Percentiles rank a stretch among this genome's conserved stretches.
phyloP scores from a whole-genome alignment of 352 stramenopile species.

The Pythium oligandrum region DNA sequence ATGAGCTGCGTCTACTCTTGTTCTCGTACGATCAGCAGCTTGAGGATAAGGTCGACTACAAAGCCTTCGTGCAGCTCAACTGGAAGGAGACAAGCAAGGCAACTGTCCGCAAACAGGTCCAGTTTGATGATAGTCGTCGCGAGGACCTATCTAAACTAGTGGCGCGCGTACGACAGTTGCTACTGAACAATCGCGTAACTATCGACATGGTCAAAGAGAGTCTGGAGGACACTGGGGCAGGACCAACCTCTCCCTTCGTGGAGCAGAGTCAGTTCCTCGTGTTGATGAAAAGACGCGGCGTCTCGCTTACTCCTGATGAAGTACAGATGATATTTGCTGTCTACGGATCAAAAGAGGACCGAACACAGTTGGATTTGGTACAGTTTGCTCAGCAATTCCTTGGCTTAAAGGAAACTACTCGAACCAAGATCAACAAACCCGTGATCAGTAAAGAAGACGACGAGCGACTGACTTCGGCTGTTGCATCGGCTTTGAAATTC shows the following conservation, averaged over 20 bases:
- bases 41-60: conserved; percentile 44
- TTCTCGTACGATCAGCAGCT: conserved; percentile 51
- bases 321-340: conserved; percentile 20
- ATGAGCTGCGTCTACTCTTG: conserved; percentile 49
- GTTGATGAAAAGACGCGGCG: conserved; percentile 25
- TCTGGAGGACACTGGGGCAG: conserved; percentile 3
- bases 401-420: neutral
- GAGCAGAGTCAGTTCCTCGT: conserved; percentile 23
- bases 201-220: conserved; percentile 14
- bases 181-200: conserved; percentile 8
- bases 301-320: conserved; percentile 19
- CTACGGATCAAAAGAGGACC: conserved; percentile 17
- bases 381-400: conserved; percentile 20
- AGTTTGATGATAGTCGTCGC: conserved; percentile 4
- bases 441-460: conserved; percentile 25
- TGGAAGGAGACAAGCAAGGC: conserved; percentile 32
- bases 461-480: conserved; percentile 19
- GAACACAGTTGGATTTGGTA: conserved; percentile 20
- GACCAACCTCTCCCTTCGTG: conserved; percentile 1
- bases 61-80: conserved; percentile 51
- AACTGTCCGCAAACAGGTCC: conserved; percentile 14
- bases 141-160: too few species aligned
- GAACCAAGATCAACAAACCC: neutral
- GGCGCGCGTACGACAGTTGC: conserved; percentile 10
- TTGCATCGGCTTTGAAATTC: conserved; percentile 25